Conservation (phyloP, 805 yeast species). For the Candida dajiaensis region DNA sequence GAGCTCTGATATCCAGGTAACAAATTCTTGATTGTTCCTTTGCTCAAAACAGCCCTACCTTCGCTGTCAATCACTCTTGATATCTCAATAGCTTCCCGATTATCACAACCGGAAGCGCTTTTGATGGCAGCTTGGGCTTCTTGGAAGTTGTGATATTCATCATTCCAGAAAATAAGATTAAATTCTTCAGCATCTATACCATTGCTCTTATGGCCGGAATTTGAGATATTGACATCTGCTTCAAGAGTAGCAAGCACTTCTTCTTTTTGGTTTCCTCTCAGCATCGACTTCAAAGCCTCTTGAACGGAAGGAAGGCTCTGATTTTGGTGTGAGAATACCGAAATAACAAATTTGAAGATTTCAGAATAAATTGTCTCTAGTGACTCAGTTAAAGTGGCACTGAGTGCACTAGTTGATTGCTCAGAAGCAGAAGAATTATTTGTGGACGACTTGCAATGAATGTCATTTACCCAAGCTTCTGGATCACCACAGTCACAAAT, state of each 20-base stretch:
- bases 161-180: constrained; percentile 67
- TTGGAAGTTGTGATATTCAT: constrained; percentile 60
- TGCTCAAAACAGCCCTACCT: constrained; percentile 46
- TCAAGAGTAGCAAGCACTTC: not conserved
- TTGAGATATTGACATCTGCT: constrained; percentile 3
- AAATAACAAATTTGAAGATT: constrained; percentile 37
- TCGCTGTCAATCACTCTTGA: constrained; percentile 41
- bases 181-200: constrained; percentile 12
- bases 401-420: not conserved
- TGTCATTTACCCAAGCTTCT: constrained; percentile 58
- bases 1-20: constrained; percentile 33
- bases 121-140: constrained; percentile 46
- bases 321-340: constrained; percentile 32
- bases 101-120: constrained; percentile 26
- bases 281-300: not conserved
- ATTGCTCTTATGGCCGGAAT: not conserved
- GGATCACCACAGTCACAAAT: constrained; percentile 76
- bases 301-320: constrained; percentile 35
- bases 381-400: not conserved
- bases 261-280: not conserved
- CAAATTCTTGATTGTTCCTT: constrained; percentile 24
- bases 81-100: constrained; percentile 26
- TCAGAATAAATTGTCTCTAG: constrained; percentile 26
- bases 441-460: constrained; percentile 43
- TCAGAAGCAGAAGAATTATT: constrained; percentile 19